A percentile compares a stretch with the other conserved stretches of the same genome.
Conservation (phyloP, 1,139 yeast genomes). For the Blastobotrys buckinghamii region DNA sequence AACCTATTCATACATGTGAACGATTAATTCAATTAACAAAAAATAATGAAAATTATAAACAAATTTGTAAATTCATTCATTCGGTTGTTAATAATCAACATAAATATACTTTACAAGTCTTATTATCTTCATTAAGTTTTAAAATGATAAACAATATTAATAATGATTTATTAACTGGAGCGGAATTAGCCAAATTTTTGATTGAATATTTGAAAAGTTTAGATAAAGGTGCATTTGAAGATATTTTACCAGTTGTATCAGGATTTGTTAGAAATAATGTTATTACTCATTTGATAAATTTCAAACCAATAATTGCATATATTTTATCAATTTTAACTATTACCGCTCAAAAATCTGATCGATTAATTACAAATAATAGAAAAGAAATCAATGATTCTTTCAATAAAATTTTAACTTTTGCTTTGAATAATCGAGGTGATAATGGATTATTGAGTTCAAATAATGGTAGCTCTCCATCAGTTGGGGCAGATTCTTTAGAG, state of each 20-base stretch:
- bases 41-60: conserved; percentile 3
- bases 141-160: conserved; percentile 38
- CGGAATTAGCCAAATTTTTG: conserved; percentile 45
- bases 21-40: conserved; percentile 43
- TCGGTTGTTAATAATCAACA: conserved; percentile 84
- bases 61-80: conserved; percentile 53
- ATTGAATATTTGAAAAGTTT: conserved; percentile 55
- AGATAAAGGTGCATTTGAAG: conserved; percentile 71
- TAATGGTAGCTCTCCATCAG: neutral
- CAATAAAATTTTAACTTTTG: conserved; percentile 45
- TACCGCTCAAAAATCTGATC: conserved; percentile 49
- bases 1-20: conserved; percentile 70
- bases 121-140: conserved; percentile 50
- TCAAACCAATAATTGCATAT: conserved; percentile 46
- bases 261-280: conserved; percentile 53
- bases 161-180: conserved; percentile 32
- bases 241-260: conserved; percentile 57
- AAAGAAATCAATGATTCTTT: conserved; percentile 67
- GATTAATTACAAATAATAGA: conserved; percentile 37
- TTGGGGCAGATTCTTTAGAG: neutral
- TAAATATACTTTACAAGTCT: conserved; percentile 62
- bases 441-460: neutral
- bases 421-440: conserved; percentile 31
- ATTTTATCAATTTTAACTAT: conserved; percentile 52
- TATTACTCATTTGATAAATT: conserved; percentile 42